phyloP scores from a whole-genome alignment of 1,284 basidiomycete genomes.

The Ceratobasidium sp. region DNA sequence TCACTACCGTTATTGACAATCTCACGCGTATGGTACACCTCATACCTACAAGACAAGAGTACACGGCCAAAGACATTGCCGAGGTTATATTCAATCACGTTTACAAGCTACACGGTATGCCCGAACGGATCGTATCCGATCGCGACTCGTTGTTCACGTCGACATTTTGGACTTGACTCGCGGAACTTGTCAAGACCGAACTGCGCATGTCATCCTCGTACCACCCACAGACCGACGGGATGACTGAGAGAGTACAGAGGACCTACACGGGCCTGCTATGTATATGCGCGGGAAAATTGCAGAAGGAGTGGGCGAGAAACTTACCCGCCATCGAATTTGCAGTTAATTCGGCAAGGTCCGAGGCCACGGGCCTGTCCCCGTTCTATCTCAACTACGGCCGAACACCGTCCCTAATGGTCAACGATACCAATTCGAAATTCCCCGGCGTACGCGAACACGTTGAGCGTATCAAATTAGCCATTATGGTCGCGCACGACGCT shows the following conservation, averaged over 20 bases:
- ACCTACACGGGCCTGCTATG: constrained; percentile 50
- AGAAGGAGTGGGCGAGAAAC: constrained; percentile 51
- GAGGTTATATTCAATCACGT: constrained; percentile 49
- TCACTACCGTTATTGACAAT: constrained; percentile 58
- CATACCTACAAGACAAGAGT: constrained; percentile 44
- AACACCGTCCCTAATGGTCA: constrained; percentile 51
- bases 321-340: constrained; percentile 53
- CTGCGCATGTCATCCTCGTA: constrained; percentile 52
- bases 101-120: constrained; percentile 56
- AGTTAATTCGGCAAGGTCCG: constrained; percentile 54
- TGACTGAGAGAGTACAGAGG: constrained; percentile 44
- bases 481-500: constrained; percentile 53
- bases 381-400: constrained; percentile 59
- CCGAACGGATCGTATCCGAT: constrained; percentile 55
- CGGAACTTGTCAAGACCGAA: constrained; percentile 50
- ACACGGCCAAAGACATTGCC: constrained; percentile 49
- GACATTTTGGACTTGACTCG: constrained; percentile 50
- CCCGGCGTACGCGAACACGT: constrained; percentile 49
- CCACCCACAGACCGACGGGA: constrained; percentile 52
- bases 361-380: constrained; percentile 57
- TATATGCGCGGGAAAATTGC: constrained; percentile 40
- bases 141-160: too few species aligned
- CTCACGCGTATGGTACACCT: constrained; percentile 53
- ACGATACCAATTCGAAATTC: constrained; percentile 41
- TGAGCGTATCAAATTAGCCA: constrained; percentile 26